phyloP scores from a whole-genome alignment of 371 early-diverging fungal genomes.

The Rhizomucor pusillus region DNA sequence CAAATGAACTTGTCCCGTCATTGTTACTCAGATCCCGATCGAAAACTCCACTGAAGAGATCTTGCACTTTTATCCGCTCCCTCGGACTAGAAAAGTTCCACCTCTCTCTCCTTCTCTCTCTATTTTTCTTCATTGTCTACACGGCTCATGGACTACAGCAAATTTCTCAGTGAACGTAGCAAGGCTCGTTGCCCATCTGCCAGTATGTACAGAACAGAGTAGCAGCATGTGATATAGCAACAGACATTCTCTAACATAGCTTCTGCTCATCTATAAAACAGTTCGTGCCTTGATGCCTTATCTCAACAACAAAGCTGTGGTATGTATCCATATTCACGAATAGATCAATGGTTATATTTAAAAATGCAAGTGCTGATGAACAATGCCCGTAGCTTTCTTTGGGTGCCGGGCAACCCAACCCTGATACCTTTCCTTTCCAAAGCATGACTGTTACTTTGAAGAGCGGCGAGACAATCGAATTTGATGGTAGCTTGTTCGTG shows the following conservation, averaged over 20 bases:
- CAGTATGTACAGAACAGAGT: slow-evolving; percentile 11
- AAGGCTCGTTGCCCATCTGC: slow-evolving; percentile 25
- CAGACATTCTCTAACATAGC: background rate
- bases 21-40: too few relatives aligned
- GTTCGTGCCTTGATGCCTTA: slow-evolving; percentile 25
- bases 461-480: slow-evolving; percentile 50
- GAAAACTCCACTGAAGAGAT: too few relatives aligned
- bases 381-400: slow-evolving; percentile 45
- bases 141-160: slow-evolving; percentile 19
- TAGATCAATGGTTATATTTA: background rate
- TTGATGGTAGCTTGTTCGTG: slow-evolving; percentile 42
- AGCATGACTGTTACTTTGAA: slow-evolving; percentile 59
- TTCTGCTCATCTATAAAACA: background rate
- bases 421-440: slow-evolving; percentile 71
- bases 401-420: slow-evolving; percentile 77
- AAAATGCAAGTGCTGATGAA: background rate
- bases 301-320: slow-evolving; percentile 25
- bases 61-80: too few relatives aligned
- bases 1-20: too few relatives aligned
- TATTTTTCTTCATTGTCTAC: background rate
- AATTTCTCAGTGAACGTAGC: slow-evolving; percentile 23
- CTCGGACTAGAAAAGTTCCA: too few relatives aligned
- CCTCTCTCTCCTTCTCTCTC: background rate
- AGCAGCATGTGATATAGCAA: too few relatives aligned
- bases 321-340: background rate